These are phyloP conservation scores for Leccinellum albellum DNA, from an alignment of 768 basidiomycete genomes.

Conservation along the genomic window DNA sequence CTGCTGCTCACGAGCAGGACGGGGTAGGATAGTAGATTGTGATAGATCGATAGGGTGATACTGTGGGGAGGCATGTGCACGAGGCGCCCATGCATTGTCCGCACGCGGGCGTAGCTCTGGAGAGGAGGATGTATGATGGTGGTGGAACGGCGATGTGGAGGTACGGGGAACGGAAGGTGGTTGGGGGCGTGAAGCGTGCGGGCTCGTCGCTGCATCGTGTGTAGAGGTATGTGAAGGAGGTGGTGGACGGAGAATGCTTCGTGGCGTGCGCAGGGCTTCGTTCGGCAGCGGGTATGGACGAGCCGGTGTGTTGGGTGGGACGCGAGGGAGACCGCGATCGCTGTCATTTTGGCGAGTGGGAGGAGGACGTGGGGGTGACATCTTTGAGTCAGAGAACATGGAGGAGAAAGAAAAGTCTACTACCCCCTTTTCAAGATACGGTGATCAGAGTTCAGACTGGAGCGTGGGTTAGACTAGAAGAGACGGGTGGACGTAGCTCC, in stretches of 20 bases:
- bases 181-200: slow-evolving; percentile 2
- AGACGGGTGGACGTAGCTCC: neutral
- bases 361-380: slow-evolving; percentile 18
- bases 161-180: slow-evolving; percentile 10
- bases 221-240: neutral
- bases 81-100: slow-evolving; percentile 24
- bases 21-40: no score
- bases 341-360: slow-evolving; percentile 1
- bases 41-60: slow-evolving; percentile 8
- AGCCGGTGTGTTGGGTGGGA: neutral
- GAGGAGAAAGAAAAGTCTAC: neutral
- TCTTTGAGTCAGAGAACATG: slow-evolving; percentile 1
- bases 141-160: slow-evolving; percentile 7
- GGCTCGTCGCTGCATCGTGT: slow-evolving; percentile 2
- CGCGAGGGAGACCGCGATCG: neutral
- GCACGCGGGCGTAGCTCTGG: slow-evolving; percentile 20
- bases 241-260: slow-evolving; percentile 19
- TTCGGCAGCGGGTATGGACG: neutral
- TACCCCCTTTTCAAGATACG: neutral
- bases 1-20: no score
- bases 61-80: slow-evolving; percentile 13
- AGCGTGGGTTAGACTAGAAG: no score
- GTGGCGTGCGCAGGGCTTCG: slow-evolving; percentile 9
- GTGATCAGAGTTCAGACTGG: slow-evolving; percentile 11
- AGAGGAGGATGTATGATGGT: slow-evolving; percentile 24